Percentiles rank a stretch among this genome's conserved stretches.
Evolutionary conservation across 2,329 filamentous ascomycete species (phyloP).

Genomic region (Tolypocladium paradoxum): DNA sequence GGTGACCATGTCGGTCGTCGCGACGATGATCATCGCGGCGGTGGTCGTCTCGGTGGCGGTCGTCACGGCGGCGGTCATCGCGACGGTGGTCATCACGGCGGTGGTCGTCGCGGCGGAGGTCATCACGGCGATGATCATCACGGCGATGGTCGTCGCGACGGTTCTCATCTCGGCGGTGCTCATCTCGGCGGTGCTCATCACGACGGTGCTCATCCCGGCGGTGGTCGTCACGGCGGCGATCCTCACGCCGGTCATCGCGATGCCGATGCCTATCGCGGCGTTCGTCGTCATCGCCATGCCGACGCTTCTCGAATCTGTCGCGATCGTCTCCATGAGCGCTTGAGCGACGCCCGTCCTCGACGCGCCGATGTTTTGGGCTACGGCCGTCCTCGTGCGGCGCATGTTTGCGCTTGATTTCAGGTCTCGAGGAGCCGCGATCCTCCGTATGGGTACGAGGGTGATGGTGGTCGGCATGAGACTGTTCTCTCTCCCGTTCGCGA

Average conservation of each 20-base stretch:
- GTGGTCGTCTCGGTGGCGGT: constrained; percentile 10
- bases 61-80: constrained; percentile 13
- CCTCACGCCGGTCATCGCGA: constrained; percentile 15
- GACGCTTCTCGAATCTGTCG: constrained; percentile 19
- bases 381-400: constrained; percentile 34
- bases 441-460: constrained; percentile 40
- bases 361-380: constrained; percentile 30
- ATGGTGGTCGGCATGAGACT: constrained; percentile 34
- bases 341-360: constrained; percentile 27
- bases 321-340: constrained; percentile 26
- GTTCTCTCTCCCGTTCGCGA: constrained; percentile 36
- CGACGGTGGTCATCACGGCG: constrained; percentile 7
- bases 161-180: constrained; percentile 4
- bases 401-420: constrained; percentile 52
- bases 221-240: constrained; percentile 14
- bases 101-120: constrained; percentile 5
- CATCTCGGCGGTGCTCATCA: constrained; percentile 10
- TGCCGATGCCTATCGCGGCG: constrained; percentile 22
- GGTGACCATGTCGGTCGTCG: constrained; percentile 11
- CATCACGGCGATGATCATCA: constrained; percentile 16
- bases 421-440: constrained; percentile 38
- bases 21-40: constrained; percentile 13
- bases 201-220: constrained; percentile 10
- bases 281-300: constrained; percentile 14
- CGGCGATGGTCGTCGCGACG: constrained; percentile 11